These are phyloP conservation scores for Trichosporon coremiiforme DNA, from an alignment of 1,284 basidiomycete species.

Conservation along the genomic window DNA sequence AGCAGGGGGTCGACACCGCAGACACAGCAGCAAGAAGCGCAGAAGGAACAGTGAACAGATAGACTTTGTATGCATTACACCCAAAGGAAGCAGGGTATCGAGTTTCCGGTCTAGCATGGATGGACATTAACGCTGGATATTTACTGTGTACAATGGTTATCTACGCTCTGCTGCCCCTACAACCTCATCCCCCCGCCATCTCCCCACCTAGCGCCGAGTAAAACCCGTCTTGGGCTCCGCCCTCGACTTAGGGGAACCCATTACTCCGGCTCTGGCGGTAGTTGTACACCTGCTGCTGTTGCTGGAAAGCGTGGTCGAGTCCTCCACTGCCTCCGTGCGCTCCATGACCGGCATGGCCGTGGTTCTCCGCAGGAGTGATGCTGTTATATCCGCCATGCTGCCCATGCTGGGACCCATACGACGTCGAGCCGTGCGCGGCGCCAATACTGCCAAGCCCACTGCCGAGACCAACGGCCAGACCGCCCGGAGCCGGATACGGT, in stretches of 20 bases:
- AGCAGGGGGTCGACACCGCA: no score
- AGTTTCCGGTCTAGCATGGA: not conserved
- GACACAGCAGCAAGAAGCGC: not conserved
- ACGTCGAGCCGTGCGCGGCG: no score
- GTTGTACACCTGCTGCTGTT: not conserved
- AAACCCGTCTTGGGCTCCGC: not conserved
- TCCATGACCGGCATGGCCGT: not conserved
- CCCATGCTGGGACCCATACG: not conserved
- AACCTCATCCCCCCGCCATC: no score
- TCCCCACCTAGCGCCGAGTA: no score
- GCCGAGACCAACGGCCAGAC: not conserved
- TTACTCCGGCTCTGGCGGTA: not conserved
- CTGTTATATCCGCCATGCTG: not conserved
- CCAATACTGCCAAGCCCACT: no score
- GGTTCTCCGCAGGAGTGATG: not conserved
- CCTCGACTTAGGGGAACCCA: not conserved
- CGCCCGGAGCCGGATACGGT: not conserved
- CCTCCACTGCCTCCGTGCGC: not conserved
- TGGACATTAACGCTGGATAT: not conserved
- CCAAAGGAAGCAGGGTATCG: not conserved
- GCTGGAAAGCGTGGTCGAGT: not conserved
- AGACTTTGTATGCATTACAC: constrained; percentile 5
- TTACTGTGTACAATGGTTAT: not conserved
- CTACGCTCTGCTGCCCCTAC: not conserved
- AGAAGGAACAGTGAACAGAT: not conserved